Conservation (phyloP, 73 alveolate species). For the Tetrahymena malaccensis region DNA sequence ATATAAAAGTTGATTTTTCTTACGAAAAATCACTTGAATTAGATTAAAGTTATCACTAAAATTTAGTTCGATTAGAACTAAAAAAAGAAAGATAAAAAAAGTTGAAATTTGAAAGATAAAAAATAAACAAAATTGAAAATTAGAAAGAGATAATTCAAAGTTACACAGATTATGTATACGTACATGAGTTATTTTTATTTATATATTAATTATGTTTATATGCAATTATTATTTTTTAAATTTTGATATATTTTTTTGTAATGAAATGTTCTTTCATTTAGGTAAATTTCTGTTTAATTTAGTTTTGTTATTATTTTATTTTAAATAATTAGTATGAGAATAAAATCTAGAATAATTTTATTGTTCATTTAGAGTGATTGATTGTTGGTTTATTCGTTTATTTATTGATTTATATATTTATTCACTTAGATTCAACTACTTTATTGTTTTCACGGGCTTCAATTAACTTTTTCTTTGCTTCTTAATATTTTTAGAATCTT, state of each 20-base stretch:
- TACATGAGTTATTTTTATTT: no score
- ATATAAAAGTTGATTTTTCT: background rate
- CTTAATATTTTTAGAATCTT: background rate
- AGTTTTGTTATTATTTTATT: background rate
- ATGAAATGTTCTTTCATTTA: no score
- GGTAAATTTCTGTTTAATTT: background rate
- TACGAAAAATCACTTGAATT: background rate
- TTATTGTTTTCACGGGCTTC: background rate
- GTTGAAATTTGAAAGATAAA: background rate
- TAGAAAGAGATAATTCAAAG: background rate
- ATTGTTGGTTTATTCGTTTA: background rate
- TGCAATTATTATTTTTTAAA: background rate
- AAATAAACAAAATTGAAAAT: background rate
- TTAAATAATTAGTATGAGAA: background rate
- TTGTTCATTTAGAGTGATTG: no score
- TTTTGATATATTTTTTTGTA: background rate
- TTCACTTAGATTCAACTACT: background rate
- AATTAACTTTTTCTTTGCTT: background rate
- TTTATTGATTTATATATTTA: background rate
- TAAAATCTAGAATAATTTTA: no score
- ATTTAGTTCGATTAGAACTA: background rate
- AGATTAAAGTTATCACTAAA: background rate
- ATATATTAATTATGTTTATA: no score
- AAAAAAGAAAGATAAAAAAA: background rate
- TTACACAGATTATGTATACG: background rate